These are phyloP conservation scores for Cnidoscolus chayamansa DNA, from an alignment of 441 rosid species.

Conservation along the genomic window DNA sequence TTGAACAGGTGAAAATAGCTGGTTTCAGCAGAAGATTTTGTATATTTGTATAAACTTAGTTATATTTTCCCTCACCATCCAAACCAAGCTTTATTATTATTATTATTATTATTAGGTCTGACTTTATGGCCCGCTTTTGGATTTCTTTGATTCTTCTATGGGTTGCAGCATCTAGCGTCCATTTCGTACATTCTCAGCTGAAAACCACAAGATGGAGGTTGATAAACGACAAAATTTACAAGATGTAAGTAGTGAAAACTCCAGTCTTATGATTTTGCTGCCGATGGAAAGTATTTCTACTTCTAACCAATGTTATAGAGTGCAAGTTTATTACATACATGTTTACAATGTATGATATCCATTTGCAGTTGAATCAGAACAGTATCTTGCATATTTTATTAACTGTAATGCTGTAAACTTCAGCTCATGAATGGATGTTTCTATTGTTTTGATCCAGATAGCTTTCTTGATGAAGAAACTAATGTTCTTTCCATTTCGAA, in stretches of 20 bases:
- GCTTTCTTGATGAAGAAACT: neutral
- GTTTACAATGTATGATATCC: neutral
- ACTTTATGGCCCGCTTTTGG: conserved; percentile 5
- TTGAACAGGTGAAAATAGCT: neutral
- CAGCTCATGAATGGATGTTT: neutral
- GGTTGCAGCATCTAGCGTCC: conserved; percentile 14
- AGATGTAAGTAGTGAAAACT: conserved; percentile 27
- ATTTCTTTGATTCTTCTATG: neutral
- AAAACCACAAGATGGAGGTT: conserved; percentile 28
- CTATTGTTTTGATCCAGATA: neutral
- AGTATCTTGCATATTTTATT: neutral
- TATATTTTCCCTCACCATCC: neutral
- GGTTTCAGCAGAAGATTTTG: conserved; percentile 4
- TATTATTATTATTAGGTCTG: neutral
- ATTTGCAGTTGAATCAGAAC: neutral
- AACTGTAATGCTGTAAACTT: neutral
- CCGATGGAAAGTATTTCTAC: neutral
- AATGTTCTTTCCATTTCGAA: neutral
- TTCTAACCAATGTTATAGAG: neutral
- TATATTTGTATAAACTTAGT: neutral
- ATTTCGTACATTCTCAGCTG: conserved; percentile 14
- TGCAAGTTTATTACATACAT: neutral
- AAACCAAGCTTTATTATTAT: conserved; percentile 8
- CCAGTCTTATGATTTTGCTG: neutral
- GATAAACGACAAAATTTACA: conserved; percentile 22